Evolutionary conservation across 805 yeast genomes (phyloP).

Genomic region (Cephaloascus fragrans): DNA sequence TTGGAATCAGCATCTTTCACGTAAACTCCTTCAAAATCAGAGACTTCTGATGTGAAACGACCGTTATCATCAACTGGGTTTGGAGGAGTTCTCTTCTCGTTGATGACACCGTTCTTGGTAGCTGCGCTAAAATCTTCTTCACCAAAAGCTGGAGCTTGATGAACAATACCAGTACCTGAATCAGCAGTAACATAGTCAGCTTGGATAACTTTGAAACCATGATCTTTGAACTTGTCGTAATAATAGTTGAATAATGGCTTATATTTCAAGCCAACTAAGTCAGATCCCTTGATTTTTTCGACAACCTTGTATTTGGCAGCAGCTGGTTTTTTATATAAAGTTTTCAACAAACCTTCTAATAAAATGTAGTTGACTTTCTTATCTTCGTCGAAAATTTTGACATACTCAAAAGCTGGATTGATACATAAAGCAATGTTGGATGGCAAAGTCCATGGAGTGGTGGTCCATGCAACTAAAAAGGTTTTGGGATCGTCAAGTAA

Average conservation of each 20-base stretch:
- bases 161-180: constrained; percentile 98
- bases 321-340: constrained; percentile 91
- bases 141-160: constrained; percentile 98
- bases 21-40: constrained; percentile 70
- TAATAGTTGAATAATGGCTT: constrained; percentile 81
- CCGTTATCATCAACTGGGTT: constrained; percentile 95
- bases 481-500: constrained; percentile 74
- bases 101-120: constrained; percentile 63
- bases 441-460: constrained; percentile 99
- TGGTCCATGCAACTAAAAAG: constrained; percentile 93
- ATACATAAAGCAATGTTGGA: constrained; percentile 90
- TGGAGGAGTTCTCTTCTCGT: constrained; percentile 66
- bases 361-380: constrained; percentile 73
- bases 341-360: constrained; percentile 71
- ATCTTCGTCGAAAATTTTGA: constrained; percentile 86
- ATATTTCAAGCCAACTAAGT: constrained; percentile 71
- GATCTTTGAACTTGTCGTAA: constrained; percentile 59
- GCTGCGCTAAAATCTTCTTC: constrained; percentile 93
- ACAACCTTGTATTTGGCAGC: constrained; percentile 79
- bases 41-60: constrained; percentile 63
- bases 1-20: constrained; percentile 94
- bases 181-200: constrained; percentile 86
- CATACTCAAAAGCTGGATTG: constrained; percentile 82
- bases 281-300: constrained; percentile 71
- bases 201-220: constrained; percentile 73